Conservation (phyloP, 441 rosid genomes). For the Gossypium gossypioides region DNA sequence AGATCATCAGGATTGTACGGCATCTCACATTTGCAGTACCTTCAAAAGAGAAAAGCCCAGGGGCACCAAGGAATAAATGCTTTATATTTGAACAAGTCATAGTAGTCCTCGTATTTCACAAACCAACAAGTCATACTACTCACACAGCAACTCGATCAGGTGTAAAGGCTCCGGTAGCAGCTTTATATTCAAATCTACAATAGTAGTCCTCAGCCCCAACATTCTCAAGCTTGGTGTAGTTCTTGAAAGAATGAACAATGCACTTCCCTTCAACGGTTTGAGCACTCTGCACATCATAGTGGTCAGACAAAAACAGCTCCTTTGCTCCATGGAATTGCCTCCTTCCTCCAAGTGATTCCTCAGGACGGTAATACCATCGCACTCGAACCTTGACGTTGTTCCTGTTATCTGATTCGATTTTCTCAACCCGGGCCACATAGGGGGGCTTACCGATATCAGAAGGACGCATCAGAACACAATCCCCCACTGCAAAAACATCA, state of each 20-base stretch:
- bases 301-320: constrained; percentile 56
- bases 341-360: constrained; percentile 53
- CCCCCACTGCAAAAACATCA: constrained; percentile 31
- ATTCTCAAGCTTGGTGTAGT: constrained; percentile 45
- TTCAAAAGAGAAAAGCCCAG: constrained; percentile 17
- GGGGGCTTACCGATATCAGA: constrained; percentile 44
- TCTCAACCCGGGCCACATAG: constrained; percentile 47
- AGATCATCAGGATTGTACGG: constrained; percentile 57
- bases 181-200: constrained; percentile 51
- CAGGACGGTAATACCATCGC: constrained; percentile 51
- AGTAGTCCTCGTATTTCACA: neutral
- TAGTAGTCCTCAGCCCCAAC: constrained; percentile 50
- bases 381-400: constrained; percentile 41
- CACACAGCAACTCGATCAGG: constrained; percentile 58
- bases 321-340: constrained; percentile 55
- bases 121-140: constrained; percentile 18
- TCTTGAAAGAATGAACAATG: constrained; percentile 44
- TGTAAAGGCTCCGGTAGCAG: constrained; percentile 44
- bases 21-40: constrained; percentile 61
- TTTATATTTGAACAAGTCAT: neutral
- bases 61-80: constrained; percentile 5
- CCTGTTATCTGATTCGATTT: constrained; percentile 44
- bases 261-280: constrained; percentile 56
- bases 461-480: constrained; percentile 58
- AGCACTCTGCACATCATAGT: constrained; percentile 48